These are phyloP conservation scores for Arthrobotrys pseudoclavata DNA, from an alignment of 2,329 filamentous ascomycete genomes.

Conservation along the genomic window DNA sequence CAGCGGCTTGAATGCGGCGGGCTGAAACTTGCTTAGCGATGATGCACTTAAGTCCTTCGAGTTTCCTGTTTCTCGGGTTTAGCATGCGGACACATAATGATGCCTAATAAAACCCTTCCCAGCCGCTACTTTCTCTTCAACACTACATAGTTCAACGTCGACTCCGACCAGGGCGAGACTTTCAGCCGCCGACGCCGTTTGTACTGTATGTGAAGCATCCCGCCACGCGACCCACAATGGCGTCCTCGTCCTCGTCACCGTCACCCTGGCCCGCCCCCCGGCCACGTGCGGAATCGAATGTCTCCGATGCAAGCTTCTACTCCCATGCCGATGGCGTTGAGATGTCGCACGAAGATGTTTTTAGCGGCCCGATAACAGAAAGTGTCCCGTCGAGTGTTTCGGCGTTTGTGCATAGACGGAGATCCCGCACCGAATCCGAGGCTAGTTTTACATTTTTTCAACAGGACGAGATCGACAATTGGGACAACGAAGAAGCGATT, in stretches of 20 bases:
- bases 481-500: slow-evolving; percentile 69
- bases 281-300: slow-evolving; percentile 60
- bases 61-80: slow-evolving; percentile 44
- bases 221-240: slow-evolving; percentile 52
- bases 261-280: slow-evolving; percentile 42
- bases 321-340: slow-evolving; percentile 56
- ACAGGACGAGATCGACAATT: slow-evolving; percentile 76
- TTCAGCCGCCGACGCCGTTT: slow-evolving; percentile 17
- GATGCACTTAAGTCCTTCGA: slow-evolving; percentile 50
- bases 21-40: slow-evolving; percentile 42
- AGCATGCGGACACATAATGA: slow-evolving; percentile 45
- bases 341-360: slow-evolving; percentile 71
- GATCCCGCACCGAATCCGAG: slow-evolving; percentile 81
- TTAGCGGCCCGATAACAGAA: slow-evolving; percentile 92
- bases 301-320: slow-evolving; percentile 59
- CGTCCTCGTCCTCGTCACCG: slow-evolving; percentile 43
- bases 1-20: not conserved
- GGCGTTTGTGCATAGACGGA: slow-evolving; percentile 87
- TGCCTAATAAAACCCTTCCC: slow-evolving; percentile 42
- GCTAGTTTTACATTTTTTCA: slow-evolving; percentile 91
- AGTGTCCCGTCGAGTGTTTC: slow-evolving; percentile 94
- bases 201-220: slow-evolving; percentile 41
- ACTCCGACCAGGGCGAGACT: not conserved
- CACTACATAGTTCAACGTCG: not conserved
- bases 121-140: slow-evolving; percentile 9